These are phyloP conservation scores for Dendrobium catenatum DNA, from an alignment of 106 monocot genomes.

Conservation along the genomic window DNA sequence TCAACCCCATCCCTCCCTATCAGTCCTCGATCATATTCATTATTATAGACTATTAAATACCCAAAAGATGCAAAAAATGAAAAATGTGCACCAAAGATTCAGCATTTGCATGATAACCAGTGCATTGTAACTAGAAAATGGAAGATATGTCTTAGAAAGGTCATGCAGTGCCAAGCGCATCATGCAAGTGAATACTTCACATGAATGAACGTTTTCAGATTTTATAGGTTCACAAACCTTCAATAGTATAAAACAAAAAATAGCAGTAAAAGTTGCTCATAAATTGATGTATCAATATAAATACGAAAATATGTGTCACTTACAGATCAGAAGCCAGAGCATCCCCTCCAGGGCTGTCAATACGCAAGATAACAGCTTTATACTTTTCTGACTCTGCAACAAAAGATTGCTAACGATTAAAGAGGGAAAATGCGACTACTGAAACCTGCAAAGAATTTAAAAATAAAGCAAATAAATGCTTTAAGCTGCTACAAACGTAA, in stretches of 20 bases:
- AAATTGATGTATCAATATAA: neutral
- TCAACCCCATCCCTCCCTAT: too few species aligned
- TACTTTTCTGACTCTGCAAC: slow-evolving; percentile 73
- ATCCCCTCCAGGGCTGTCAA: slow-evolving; percentile 99
- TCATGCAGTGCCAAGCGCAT: neutral
- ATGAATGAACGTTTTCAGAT: neutral
- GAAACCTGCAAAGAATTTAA: neutral
- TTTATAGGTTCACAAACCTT: neutral
- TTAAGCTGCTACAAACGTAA: neutral
- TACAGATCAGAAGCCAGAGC: slow-evolving; percentile 98
- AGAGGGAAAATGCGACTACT: neutral
- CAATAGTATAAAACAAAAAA: neutral
- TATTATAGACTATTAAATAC: neutral
- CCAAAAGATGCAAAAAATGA: neutral
- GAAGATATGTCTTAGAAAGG: neutral
- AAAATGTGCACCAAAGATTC: neutral
- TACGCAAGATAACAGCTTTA: slow-evolving; percentile 82
- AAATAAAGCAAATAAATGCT: slow-evolving; percentile 2
- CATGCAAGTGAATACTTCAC: neutral
- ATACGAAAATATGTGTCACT: slow-evolving; percentile 21
- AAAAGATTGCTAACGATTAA: slow-evolving; percentile 10
- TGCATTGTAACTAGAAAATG: neutral
- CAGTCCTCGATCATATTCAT: neutral
- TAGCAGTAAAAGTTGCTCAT: neutral
- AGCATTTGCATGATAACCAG: neutral